Base-by-base conservation (phyloP, 345 rosid genomes). In the Melaleuca alternifolia region DNA sequence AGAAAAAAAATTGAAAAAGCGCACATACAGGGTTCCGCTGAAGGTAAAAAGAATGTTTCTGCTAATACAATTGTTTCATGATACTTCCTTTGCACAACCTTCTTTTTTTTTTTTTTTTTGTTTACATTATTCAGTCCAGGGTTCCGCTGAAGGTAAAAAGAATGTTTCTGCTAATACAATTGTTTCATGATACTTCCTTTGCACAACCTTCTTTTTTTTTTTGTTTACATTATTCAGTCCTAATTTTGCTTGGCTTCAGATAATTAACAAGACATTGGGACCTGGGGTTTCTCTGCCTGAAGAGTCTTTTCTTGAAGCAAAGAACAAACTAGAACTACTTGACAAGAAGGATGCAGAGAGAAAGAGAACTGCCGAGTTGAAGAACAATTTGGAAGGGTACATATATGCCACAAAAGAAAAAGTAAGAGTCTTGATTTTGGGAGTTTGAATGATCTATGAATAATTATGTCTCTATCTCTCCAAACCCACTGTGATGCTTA, bases 371-470 rank as follows among this genome's bases (percentile, higher is more conserved):
- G 98, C 99, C 3, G 99, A 98, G 89, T 89, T 96, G 83, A 98
- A 98, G 89, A 96, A 98, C 91, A 92, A 92, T 90, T 94, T 98
- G 92, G 99, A 98, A 90, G 95, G 94, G 56, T 98, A 96, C 89
- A 94, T 98, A 88, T 98, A 98, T 91, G 93, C 97, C 48, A 96
- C 98, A 26, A 98, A 98, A 93, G 99, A 98, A 88, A 94, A 96
- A 98, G 99, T 90, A 33, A 85, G 79, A 75, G 28, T 51, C 57
- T 54, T 51, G 65, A 75, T 52, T 79, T 84, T 23, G 33, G n/a
- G 50, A 30, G 28, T 53, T 46, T 10, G 46, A 57, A 9, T 51
- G 50, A 30, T 75, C 83, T 53, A 33, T 52, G 84, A 23, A 86
- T 86, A 51, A 10, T 26, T 82, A 81, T 14, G 53, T n/a, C 37